These are phyloP conservation scores for Lasiosphaeria miniovina DNA, from an alignment of 495 filamentous ascomycete genomes.

Conservation along the genomic window DNA sequence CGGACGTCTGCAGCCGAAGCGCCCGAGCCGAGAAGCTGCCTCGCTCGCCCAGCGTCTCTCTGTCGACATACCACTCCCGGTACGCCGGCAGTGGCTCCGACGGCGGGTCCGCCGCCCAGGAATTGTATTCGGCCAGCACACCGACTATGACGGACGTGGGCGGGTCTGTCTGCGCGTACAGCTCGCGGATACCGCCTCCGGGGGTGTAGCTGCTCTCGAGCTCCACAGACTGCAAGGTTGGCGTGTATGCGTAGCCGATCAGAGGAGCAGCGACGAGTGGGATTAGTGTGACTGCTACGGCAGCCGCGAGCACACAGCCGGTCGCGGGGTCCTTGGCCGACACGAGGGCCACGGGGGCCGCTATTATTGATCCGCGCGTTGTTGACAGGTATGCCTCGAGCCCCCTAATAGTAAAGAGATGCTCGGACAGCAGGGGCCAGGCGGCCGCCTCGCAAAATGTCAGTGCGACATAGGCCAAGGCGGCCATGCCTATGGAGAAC, in stretches of 20 bases:
- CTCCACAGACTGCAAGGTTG: constrained; percentile 6
- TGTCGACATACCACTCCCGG: constrained; percentile 31
- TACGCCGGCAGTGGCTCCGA: constrained; percentile 27
- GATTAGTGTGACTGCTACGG: constrained; percentile 17
- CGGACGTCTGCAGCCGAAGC: constrained; percentile 20
- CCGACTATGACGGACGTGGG: constrained; percentile 26
- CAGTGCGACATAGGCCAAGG: constrained; percentile 21
- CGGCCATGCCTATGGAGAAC: constrained; percentile 25
- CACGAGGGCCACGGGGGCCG: constrained; percentile 18
- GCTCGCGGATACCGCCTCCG: constrained; percentile 23
- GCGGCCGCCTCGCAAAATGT: constrained; percentile 23
- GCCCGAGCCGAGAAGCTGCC: constrained; percentile 26
- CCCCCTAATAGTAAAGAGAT: constrained; percentile 24
- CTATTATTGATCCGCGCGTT: constrained; percentile 22
- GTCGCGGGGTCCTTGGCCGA: constrained; percentile 15
- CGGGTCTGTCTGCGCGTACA: constrained; percentile 27
- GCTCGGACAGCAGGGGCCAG: constrained; percentile 27
- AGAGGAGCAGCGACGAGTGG: constrained; percentile 24
- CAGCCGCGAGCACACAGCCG: constrained; percentile 15
- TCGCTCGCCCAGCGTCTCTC: constrained; percentile 14
- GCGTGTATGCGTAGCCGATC: constrained; percentile 28
- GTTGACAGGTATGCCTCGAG: constrained; percentile 27
- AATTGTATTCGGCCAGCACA: constrained; percentile 23
- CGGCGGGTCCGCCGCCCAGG: constrained; percentile 24
- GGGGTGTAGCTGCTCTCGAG: constrained; percentile 23